Percentiles rank a stretch among this genome's conserved stretches.
These are phyloP conservation scores for Calonectria leucothoes DNA, from an alignment of 2,329 filamentous ascomycete species.

Conservation along the genomic window DNA sequence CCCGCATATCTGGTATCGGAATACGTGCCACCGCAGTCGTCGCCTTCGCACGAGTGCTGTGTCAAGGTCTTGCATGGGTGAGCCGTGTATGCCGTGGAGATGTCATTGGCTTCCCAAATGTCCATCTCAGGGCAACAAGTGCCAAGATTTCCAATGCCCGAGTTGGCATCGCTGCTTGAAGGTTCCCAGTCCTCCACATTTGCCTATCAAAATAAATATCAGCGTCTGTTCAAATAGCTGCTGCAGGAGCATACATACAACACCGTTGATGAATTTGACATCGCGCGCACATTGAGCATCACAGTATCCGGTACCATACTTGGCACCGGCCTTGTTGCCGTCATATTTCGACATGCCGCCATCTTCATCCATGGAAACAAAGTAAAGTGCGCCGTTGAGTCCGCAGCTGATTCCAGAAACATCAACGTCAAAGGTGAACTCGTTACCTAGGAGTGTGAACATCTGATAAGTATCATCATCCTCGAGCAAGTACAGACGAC, in stretches of 20 bases:
- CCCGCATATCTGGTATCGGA: slow-evolving; percentile 66
- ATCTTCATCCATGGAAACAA: slow-evolving; percentile 69
- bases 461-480: slow-evolving; percentile 70
- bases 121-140: slow-evolving; percentile 73
- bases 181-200: slow-evolving; percentile 63
- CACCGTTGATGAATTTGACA: slow-evolving; percentile 67
- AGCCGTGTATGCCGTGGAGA: slow-evolving; percentile 71
- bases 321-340: slow-evolving; percentile 64
- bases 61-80: slow-evolving; percentile 68
- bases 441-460: slow-evolving; percentile 72
- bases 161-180: slow-evolving; percentile 64
- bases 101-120: slow-evolving; percentile 72
- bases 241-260: slow-evolving; percentile 42
- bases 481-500: slow-evolving; percentile 73
- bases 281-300: slow-evolving; percentile 63
- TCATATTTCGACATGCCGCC: slow-evolving; percentile 63
- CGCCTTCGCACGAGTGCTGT: slow-evolving; percentile 61
- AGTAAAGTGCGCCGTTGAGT: slow-evolving; percentile 77
- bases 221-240: slow-evolving; percentile 25
- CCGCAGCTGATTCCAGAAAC: slow-evolving; percentile 75
- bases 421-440: slow-evolving; percentile 79
- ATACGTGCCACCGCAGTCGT: slow-evolving; percentile 64
- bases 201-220: slow-evolving; percentile 46
- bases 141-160: slow-evolving; percentile 62
- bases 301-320: slow-evolving; percentile 68